These are phyloP conservation scores for Eucalyptus marginata DNA, from an alignment of 345 rosid species.

Conservation along the genomic window DNA sequence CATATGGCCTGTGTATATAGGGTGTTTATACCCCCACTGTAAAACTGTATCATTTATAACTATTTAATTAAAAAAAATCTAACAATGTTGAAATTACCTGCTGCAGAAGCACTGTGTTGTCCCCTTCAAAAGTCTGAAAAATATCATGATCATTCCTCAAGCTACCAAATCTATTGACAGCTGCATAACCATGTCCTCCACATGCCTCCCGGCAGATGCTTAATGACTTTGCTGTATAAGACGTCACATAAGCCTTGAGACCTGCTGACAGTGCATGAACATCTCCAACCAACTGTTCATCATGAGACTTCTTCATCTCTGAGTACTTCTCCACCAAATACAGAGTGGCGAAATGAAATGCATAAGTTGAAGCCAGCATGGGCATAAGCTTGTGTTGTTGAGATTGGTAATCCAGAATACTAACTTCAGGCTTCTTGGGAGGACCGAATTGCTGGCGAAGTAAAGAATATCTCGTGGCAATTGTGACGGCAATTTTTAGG, in stretches of 20 bases:
- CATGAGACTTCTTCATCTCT: conserved; percentile 75
- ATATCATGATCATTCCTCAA: conserved; percentile 97
- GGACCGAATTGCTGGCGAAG: conserved; percentile 98
- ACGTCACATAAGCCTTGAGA: conserved; percentile 90
- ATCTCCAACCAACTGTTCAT: conserved; percentile 75
- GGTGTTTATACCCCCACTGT: neutral
- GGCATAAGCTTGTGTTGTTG: conserved; percentile 99
- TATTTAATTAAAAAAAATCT: neutral
- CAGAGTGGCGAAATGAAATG: conserved; percentile 76
- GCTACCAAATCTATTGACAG: conserved; percentile 92
- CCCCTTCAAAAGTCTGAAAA: conserved; percentile 98
- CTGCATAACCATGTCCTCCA: conserved; percentile 99
- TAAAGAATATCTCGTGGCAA: conserved; percentile 82
- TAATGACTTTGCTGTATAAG: conserved; percentile 78
- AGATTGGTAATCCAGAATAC: conserved; percentile 96
- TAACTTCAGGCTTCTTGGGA: conserved; percentile 89
- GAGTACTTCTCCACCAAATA: conserved; percentile 69
- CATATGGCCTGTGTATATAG: neutral
- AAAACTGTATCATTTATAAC: neutral
- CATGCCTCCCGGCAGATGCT: conserved; percentile 93
- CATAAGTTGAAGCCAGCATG: conserved; percentile 92
- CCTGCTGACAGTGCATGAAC: conserved; percentile 96
- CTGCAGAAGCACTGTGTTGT: conserved; percentile 95
- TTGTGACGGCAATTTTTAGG: conserved; percentile 68
- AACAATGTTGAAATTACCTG: conserved; percentile 28